Percentiles rank a stretch among this genome's conserved stretches.
Evolutionary conservation across 305 asterid species (phyloP).

Genomic region (Rubia tinctorum): DNA sequence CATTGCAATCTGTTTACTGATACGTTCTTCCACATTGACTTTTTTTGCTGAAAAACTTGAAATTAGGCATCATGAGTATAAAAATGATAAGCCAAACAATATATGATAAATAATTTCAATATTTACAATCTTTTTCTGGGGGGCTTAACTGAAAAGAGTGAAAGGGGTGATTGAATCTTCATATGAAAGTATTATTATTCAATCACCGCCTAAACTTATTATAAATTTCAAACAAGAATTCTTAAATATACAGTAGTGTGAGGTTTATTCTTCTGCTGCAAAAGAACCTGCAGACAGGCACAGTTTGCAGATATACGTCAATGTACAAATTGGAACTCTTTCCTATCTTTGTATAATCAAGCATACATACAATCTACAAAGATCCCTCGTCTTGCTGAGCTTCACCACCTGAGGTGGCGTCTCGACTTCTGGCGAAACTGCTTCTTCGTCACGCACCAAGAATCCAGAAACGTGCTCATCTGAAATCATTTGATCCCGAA

Average conservation of each 20-base stretch:
- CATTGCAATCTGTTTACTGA: too few species aligned
- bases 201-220: not conserved
- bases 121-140: too few species aligned
- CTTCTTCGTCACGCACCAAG: constrained; percentile 79
- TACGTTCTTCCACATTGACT: too few species aligned
- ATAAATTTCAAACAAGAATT: not conserved
- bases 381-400: not conserved
- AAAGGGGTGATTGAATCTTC: not conserved
- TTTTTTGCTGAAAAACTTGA: too few species aligned
- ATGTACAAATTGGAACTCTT: not conserved
- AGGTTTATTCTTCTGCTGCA: not conserved
- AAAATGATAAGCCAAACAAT: too few species aligned
- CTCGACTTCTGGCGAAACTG: constrained; percentile 58
- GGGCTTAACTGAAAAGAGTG: not conserved
- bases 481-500: constrained; percentile 23
- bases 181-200: not conserved
- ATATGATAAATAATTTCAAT: too few species aligned
- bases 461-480: constrained; percentile 71
- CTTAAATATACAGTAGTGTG: not conserved
- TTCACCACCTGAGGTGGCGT: constrained; percentile 63
- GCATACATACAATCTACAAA: not conserved
- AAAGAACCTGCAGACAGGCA: not conserved
- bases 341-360: not conserved
- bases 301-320: not conserved
- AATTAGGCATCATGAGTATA: too few species aligned